Base-by-base conservation (phyloP, 352 stramenopile species). In the Phytopythium mirpurense region DNA sequence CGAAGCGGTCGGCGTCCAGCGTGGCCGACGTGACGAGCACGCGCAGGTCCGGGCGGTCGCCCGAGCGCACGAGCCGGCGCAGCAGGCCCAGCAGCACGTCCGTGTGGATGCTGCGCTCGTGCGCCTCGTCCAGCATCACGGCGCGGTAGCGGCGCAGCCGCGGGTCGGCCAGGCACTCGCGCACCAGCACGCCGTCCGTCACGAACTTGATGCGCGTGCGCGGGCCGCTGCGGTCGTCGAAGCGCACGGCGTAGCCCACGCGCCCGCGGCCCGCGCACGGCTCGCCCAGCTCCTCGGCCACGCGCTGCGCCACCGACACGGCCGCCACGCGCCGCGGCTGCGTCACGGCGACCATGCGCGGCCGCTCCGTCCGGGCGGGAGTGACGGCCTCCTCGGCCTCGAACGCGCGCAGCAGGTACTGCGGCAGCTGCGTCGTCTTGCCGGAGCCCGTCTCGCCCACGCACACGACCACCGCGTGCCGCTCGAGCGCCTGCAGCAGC, bases 401-500 rank as follows among this genome's bases (percentile, higher is more conserved):
- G 96, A 27, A 97, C 96, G 12, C 96, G 99, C 62, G 99, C 96
- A 54, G 96, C 29, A 98, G 63, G 29, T 97, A 98, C 67, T 99
- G 96, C 8, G 95, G 98, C 8, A 99, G 70, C 62, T 99, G 97
- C 16, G 97, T 99, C 8, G 97, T 99, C 69, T 99, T 99, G 32
- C 95, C 93, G 5, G 83, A 97, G 21, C 97, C 96, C 6, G 96
- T 99, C 65, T 99, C 97, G 24, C 96, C 96, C 10, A 99, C 96
- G 64, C 99, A 97, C 52, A 99, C 95, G 10, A 99, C 91, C 56
- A 99, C 93, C 63, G 97, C 91, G 65, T 99, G 99, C 63, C 99
- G 97, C 27, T 95, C 83, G 52, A 99, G 96, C 16, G 99, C 90
- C 43, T 97, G 90, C 35, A 99, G 54, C 27, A 99, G 67, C 55